Conservation (phyloP, 2,329 filamentous ascomycete genomes). For the Aspergillus unguis region DNA sequence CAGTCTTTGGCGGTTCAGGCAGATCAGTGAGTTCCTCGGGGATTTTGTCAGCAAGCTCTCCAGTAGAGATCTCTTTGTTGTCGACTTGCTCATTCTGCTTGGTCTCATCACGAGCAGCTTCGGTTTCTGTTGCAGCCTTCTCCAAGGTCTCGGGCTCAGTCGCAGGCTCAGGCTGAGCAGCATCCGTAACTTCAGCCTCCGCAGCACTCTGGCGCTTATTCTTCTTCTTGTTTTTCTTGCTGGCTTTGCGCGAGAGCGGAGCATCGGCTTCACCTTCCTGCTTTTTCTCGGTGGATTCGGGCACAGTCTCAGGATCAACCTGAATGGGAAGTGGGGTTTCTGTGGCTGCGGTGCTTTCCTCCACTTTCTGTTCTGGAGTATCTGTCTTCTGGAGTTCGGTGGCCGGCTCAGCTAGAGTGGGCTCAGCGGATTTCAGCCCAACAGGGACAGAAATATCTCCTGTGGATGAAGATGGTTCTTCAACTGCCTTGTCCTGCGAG, state of each 20-base stretch:
- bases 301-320: not conserved
- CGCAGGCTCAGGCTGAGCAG: conserved; percentile 2
- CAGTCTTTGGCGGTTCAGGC: conserved; percentile 7
- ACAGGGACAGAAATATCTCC: not conserved
- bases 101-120: conserved; percentile 14
- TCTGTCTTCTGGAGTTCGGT: not conserved
- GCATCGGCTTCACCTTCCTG: conserved; percentile 10
- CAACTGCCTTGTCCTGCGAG: not conserved
- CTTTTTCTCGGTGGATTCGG: not conserved
- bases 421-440: not conserved
- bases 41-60: not conserved
- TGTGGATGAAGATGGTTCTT: not conserved
- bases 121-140: not conserved
- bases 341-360: not conserved
- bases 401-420: not conserved
- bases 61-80: not conserved
- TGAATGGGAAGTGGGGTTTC: not conserved
- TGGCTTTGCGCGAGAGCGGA: conserved; percentile 15
- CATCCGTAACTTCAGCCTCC: conserved; percentile 5
- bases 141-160: conserved; percentile 5
- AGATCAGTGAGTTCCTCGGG: too few relatives aligned
- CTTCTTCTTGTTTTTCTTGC: conserved; percentile 24
- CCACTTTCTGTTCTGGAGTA: not conserved
- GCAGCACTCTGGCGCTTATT: conserved; percentile 18
- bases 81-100: not conserved